Evolutionary conservation across 1,139 yeast species (phyloP).

Genomic region (Yamadazyma dushanensis): DNA sequence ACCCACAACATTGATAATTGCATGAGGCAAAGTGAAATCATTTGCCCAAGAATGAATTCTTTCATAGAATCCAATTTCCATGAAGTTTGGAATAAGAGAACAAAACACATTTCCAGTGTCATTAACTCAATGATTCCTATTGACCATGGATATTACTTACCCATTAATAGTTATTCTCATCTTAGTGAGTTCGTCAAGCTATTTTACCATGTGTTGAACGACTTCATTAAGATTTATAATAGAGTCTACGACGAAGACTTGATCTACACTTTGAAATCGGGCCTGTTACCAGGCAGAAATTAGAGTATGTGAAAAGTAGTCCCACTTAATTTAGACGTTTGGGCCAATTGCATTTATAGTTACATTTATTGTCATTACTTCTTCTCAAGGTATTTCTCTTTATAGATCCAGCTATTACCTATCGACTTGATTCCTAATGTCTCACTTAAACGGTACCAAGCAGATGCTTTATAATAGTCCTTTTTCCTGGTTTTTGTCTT

Average conservation of each 20-base stretch:
- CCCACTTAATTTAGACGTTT: background rate
- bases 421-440: slow-evolving; percentile 61
- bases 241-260: slow-evolving; percentile 13
- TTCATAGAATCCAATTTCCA: slow-evolving; percentile 35
- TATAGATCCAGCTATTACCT: slow-evolving; percentile 80
- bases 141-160: slow-evolving; percentile 32
- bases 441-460: slow-evolving; percentile 70
- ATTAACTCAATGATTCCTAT: slow-evolving; percentile 17
- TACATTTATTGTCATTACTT: slow-evolving; percentile 6
- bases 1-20: slow-evolving; percentile 13
- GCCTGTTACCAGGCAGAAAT: slow-evolving; percentile 8
- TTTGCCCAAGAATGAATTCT: slow-evolving; percentile 20
- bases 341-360: too few species aligned
- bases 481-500: slow-evolving; percentile 57
- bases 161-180: slow-evolving; percentile 39
- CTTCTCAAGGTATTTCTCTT: slow-evolving; percentile 56
- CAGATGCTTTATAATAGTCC: slow-evolving; percentile 65
- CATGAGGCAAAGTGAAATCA: slow-evolving; percentile 9
- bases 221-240: slow-evolving; percentile 32
- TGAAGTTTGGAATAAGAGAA: slow-evolving; percentile 31
- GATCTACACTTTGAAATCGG: slow-evolving; percentile 23
- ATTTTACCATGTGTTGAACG: slow-evolving; percentile 30
- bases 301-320: too few species aligned
- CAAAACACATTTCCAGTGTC: slow-evolving; percentile 10
- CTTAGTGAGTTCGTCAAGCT: slow-evolving; percentile 35